phyloP scores from a whole-genome alignment of 2,329 filamentous ascomycete species.

The Colletotrichum simmondsii region DNA sequence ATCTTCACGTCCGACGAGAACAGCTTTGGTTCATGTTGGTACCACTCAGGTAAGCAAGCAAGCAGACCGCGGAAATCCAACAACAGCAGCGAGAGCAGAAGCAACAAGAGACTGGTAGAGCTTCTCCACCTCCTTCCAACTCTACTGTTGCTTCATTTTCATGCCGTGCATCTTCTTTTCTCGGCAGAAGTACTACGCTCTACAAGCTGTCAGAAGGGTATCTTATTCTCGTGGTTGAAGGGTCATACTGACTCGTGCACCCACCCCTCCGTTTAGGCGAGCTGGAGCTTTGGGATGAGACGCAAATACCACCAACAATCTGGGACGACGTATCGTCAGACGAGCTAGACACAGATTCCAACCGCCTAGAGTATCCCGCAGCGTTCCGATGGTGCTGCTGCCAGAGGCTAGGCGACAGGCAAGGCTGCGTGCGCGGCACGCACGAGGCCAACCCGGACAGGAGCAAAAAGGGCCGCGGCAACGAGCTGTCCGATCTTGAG shows the following conservation, averaged over 20 bases:
- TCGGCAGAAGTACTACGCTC: neutral
- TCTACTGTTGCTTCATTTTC: neutral
- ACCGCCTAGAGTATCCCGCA: slow-evolving; percentile 28
- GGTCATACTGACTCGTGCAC: slow-evolving; percentile 11
- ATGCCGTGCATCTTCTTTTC: neutral
- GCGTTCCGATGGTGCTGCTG: slow-evolving; percentile 36
- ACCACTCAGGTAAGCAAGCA: slow-evolving; percentile 32
- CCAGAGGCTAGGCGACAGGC: slow-evolving; percentile 8
- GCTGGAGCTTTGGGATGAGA: slow-evolving; percentile 33
- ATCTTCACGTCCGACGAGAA: slow-evolving; percentile 35
- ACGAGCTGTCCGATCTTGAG: slow-evolving; percentile 25
- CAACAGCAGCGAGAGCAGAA: neutral
- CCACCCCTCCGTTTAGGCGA: slow-evolving; percentile 14
- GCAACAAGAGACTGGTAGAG: neutral
- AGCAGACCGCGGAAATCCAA: neutral
- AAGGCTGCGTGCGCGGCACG: slow-evolving; percentile 27
- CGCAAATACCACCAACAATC: slow-evolving; percentile 13
- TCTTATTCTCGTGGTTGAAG: neutral
- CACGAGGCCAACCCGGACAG: slow-evolving; percentile 35
- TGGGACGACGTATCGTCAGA: slow-evolving; percentile 31
- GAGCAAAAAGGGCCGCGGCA: slow-evolving; percentile 32
- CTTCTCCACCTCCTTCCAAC: neutral
- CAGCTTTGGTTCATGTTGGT: slow-evolving; percentile 27
- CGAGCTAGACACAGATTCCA: slow-evolving; percentile 32
- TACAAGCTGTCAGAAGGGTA: neutral